These are phyloP conservation scores for Mallotus japonicus DNA, from an alignment of 441 rosid genomes.

Conservation along the genomic window DNA sequence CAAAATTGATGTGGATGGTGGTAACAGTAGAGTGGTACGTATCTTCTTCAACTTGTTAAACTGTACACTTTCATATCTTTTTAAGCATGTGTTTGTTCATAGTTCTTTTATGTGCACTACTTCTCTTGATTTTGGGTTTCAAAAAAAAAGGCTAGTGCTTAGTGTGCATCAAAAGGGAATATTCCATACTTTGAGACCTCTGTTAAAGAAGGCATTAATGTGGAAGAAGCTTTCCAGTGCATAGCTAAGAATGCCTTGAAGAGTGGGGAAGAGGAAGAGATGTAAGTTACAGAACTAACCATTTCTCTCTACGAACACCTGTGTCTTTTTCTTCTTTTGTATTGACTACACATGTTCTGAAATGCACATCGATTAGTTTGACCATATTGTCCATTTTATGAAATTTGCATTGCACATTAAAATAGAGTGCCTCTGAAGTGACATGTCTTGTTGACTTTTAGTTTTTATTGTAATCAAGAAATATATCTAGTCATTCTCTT, in stretches of 20 bases:
- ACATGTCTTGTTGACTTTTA: too few species aligned
- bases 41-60: constrained; percentile 7
- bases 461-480: too few species aligned
- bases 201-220: constrained; percentile 94
- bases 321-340: neutral
- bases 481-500: neutral
- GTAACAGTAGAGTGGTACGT: constrained; percentile 68
- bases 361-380: neutral
- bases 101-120: neutral
- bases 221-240: constrained; percentile 96
- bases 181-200: constrained; percentile 98
- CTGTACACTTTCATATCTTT: neutral
- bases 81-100: neutral
- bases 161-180: constrained; percentile 98
- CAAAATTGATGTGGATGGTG: constrained; percentile 70
- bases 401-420: neutral
- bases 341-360: neutral
- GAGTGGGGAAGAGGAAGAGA: constrained; percentile 92
- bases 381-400: neutral
- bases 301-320: neutral
- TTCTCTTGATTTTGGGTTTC: constrained; percentile 57
- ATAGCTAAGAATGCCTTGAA: constrained; percentile 90
- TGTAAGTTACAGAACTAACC: constrained; percentile 50
- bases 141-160: constrained; percentile 91
- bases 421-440: neutral